phyloP scores from a whole-genome alignment of 148 eudicot species.

The Camellia lanceoleosa region DNA sequence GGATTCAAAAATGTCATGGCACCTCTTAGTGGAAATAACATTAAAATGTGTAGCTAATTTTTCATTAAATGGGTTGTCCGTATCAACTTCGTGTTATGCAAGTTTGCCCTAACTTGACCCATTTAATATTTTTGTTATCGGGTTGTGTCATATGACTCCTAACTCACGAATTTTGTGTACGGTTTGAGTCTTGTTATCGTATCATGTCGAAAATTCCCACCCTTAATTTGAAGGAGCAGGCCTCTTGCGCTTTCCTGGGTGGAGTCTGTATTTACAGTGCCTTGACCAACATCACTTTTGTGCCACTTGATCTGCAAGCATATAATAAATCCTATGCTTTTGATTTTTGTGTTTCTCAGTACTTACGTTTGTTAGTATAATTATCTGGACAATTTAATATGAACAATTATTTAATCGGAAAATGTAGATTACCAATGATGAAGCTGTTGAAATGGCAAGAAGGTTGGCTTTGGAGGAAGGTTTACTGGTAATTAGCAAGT shows the following conservation, averaged over 20 bases:
- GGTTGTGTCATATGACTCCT: too few species aligned
- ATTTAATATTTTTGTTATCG: too few species aligned
- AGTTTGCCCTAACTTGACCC: too few species aligned
- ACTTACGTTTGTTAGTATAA: too few species aligned
- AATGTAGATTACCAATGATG: conserved; percentile 51
- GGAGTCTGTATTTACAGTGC: not conserved
- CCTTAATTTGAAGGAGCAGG: not conserved
- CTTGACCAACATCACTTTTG: not conserved
- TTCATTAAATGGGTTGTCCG: too few species aligned
- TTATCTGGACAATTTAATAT: not conserved
- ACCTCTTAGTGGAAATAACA: too few species aligned
- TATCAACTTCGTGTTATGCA: too few species aligned
- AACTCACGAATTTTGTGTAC: too few species aligned
- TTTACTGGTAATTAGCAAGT: conserved; percentile 49
- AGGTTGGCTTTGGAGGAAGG: conserved; percentile 65
- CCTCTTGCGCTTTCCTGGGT: not conserved
- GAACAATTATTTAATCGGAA: not conserved
- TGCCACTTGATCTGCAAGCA: not conserved
- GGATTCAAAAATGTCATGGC: too few species aligned
- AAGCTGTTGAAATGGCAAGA: conserved; percentile 72
- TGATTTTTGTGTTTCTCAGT: not conserved
- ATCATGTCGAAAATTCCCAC: too few species aligned
- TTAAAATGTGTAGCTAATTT: too few species aligned
- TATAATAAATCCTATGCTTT: not conserved
- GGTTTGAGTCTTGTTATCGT: too few species aligned